Percentiles rank a stretch among this genome's conserved stretches.
These are phyloP conservation scores for Lodderomyces metapsilosis DNA, from an alignment of 1,139 yeast species.

Conservation along the genomic window DNA sequence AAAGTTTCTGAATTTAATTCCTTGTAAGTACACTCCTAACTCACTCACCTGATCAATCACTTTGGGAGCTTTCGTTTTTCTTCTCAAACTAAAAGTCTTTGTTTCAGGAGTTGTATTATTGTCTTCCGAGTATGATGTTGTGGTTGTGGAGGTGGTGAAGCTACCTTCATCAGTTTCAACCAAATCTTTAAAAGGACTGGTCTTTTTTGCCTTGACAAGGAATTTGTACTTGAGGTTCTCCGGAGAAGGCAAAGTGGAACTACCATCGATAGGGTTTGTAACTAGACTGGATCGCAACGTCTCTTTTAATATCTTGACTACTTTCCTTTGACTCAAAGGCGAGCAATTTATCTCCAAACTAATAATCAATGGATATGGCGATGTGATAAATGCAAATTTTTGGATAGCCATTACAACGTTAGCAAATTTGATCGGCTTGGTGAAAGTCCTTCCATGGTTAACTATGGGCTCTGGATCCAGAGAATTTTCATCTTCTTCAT, in stretches of 20 bases:
- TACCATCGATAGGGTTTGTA: slow-evolving; percentile 34
- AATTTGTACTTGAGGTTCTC: slow-evolving; percentile 63
- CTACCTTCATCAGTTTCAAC: slow-evolving; percentile 24
- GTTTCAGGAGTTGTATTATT: slow-evolving; percentile 11
- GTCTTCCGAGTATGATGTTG: slow-evolving; percentile 51
- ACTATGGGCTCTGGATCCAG: slow-evolving; percentile 66
- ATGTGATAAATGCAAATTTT: slow-evolving; percentile 80
- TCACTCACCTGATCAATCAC: slow-evolving; percentile 51
- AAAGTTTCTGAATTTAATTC: slow-evolving; percentile 76
- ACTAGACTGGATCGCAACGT: slow-evolving; percentile 62
- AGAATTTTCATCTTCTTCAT: slow-evolving; percentile 1
- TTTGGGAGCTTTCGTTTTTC: slow-evolving; percentile 23
- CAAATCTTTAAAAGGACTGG: slow-evolving; percentile 28
- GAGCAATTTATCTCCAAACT: slow-evolving; percentile 86
- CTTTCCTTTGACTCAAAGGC: slow-evolving; percentile 57
- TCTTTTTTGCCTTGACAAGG: slow-evolving; percentile 72
- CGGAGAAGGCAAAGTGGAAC: slow-evolving; percentile 64
- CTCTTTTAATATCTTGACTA: slow-evolving; percentile 51
- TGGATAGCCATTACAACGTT: slow-evolving; percentile 72
- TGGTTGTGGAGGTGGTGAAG: slow-evolving; percentile 25
- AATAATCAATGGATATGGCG: slow-evolving; percentile 83
- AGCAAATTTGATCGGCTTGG: slow-evolving; percentile 65
- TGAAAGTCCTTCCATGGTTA: slow-evolving; percentile 83
- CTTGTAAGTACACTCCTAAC: slow-evolving; percentile 68
- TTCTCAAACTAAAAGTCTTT: slow-evolving; percentile 21